These are phyloP conservation scores for Kurtzmaniella quercitrusa DNA, from an alignment of 1,139 yeast species.

Conservation along the genomic window DNA sequence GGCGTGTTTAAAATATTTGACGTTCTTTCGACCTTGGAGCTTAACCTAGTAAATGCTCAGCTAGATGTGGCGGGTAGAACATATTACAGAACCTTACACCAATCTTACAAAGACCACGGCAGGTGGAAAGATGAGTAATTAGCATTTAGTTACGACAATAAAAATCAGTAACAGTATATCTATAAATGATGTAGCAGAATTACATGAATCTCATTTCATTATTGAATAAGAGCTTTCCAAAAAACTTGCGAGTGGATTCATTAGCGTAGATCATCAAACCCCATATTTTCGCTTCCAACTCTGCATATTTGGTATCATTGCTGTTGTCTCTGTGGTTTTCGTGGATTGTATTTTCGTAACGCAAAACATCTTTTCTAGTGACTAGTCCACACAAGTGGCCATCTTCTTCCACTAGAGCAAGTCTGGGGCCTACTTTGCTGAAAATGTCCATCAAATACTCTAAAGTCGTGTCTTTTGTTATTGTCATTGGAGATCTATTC, in stretches of 20 bases:
- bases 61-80: constrained; percentile 70
- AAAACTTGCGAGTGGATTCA: constrained; percentile 17
- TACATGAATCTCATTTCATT: constrained; percentile 22
- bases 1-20: constrained; percentile 68
- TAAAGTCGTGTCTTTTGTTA: constrained; percentile 51
- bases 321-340: constrained; percentile 15
- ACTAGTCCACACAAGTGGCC: constrained; percentile 57
- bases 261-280: constrained; percentile 23
- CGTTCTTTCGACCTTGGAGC: constrained; percentile 62
- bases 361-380: constrained; percentile 63
- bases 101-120: constrained; percentile 72
- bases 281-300: constrained; percentile 38
- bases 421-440: constrained; percentile 75
- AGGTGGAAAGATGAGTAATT: constrained; percentile 68
- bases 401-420: constrained; percentile 58
- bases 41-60: constrained; percentile 61
- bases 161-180: neutral
- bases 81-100: constrained; percentile 62
- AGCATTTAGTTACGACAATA: neutral
- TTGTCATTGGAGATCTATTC: constrained; percentile 61
- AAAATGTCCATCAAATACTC: constrained; percentile 68
- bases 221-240: constrained; percentile 30
- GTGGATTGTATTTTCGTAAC: constrained; percentile 45
- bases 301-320: constrained; percentile 15
- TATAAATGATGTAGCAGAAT: neutral